These are phyloP conservation scores for Aspergillus egyptiacus DNA, from an alignment of 495 filamentous ascomycete genomes.

Conservation along the genomic window DNA sequence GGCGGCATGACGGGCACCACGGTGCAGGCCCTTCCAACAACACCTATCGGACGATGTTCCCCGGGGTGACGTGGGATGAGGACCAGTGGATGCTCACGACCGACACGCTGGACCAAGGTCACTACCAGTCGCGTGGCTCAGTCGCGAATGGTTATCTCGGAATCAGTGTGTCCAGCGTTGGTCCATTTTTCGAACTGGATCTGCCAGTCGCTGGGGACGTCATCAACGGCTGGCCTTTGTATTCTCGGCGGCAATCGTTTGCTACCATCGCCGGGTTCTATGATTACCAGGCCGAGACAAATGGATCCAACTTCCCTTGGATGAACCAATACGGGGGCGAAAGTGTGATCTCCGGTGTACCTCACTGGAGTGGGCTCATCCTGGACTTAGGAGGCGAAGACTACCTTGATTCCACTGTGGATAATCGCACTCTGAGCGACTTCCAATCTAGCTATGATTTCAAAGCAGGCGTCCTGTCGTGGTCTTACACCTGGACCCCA, in stretches of 20 bases:
- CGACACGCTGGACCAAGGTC: conserved; percentile 49
- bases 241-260: conserved; percentile 60
- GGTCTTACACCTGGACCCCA: conserved; percentile 65
- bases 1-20: conserved; percentile 4
- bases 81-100: conserved; percentile 56
- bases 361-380: conserved; percentile 60
- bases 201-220: conserved; percentile 42
- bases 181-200: conserved; percentile 67
- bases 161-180: conserved; percentile 55
- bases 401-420: conserved; percentile 56
- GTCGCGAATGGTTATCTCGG: conserved; percentile 61
- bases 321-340: conserved; percentile 66
- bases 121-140: conserved; percentile 57
- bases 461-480: conserved; percentile 55
- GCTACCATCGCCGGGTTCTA: conserved; percentile 72
- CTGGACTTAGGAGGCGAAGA: conserved; percentile 50
- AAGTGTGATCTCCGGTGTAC: conserved; percentile 67
- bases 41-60: conserved; percentile 43
- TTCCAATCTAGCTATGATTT: conserved; percentile 61
- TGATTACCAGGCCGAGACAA: conserved; percentile 55
- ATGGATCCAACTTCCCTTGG: conserved; percentile 66
- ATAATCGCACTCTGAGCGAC: conserved; percentile 50
- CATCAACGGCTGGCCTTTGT: conserved; percentile 72
- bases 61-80: conserved; percentile 57
- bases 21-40: conserved; percentile 12